These are phyloP conservation scores for Thelonectria discophora DNA, from an alignment of 2,329 filamentous ascomycete genomes.

Conservation along the genomic window DNA sequence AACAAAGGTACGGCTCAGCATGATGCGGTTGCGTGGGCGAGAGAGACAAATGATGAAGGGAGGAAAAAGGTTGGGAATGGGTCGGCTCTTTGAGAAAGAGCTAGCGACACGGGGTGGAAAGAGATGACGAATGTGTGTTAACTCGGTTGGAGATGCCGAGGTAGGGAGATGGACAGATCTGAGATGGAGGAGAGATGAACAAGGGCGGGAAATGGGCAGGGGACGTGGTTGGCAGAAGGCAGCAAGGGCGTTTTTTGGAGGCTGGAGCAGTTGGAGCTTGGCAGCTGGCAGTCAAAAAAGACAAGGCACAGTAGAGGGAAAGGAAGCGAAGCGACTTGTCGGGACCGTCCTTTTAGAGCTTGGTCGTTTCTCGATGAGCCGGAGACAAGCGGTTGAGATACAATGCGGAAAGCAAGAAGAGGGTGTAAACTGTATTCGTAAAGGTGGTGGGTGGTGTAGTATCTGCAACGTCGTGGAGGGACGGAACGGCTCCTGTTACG, in stretches of 20 bases:
- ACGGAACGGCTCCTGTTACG: conserved; percentile 43
- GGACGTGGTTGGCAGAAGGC: conserved; percentile 12
- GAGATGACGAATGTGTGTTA: conserved; percentile 24
- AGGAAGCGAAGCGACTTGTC: conserved; percentile 29
- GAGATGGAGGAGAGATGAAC: conserved; percentile 16
- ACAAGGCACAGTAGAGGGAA: conserved; percentile 40
- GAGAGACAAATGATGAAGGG: conserved; percentile 21
- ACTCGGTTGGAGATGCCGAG: conserved; percentile 26
- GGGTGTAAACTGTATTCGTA: conserved; percentile 18
- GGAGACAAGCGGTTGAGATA: conserved; percentile 31
- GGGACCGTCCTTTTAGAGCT: conserved; percentile 22
- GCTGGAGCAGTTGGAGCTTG: conserved; percentile 28
- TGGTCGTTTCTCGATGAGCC: conserved; percentile 30
- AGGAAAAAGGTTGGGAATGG: conserved; percentile 23
- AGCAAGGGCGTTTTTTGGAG: conserved; percentile 26
- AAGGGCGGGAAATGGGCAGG: conserved; percentile 13
- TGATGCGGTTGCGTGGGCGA: conserved; percentile 47
- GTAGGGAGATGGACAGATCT: conserved; percentile 32
- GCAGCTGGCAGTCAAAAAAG: conserved; percentile 23
- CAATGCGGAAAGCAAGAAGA: conserved; percentile 30
- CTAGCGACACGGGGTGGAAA: conserved; percentile 27
- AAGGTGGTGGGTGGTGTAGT: conserved; percentile 15
- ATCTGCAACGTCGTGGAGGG: conserved; percentile 38
- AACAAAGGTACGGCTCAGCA: conserved; percentile 62
- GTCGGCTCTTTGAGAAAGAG: conserved; percentile 11